phyloP scores from a whole-genome alignment of 768 basidiomycete species.

The Amanita phalloides region DNA sequence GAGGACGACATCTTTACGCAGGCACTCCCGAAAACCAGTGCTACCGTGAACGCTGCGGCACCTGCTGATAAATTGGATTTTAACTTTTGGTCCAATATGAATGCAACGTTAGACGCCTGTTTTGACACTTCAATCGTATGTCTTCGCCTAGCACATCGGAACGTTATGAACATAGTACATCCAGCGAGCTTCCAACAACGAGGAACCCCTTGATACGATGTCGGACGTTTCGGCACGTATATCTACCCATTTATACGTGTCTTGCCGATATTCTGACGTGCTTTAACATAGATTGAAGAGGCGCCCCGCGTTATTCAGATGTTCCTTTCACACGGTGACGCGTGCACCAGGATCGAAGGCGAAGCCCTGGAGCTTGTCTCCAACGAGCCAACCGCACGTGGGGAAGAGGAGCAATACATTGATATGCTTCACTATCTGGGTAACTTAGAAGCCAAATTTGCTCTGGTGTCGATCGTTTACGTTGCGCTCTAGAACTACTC shows the following conservation, averaged over 20 bases:
- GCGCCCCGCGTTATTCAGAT: conserved; percentile 38
- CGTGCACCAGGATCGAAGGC: conserved; percentile 27
- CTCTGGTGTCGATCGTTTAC: background rate
- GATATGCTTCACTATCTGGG: conserved; percentile 33
- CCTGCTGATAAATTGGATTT: conserved; percentile 33
- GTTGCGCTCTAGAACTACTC: conserved; percentile 11
- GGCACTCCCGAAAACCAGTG: background rate
- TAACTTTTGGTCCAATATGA: conserved; percentile 52
- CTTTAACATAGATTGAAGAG: conserved; percentile 23
- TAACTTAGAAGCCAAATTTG: conserved; percentile 10
- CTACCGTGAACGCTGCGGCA: conserved; percentile 22
- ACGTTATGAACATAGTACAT: background rate
- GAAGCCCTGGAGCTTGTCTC: conserved; percentile 34
- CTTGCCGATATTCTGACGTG: background rate
- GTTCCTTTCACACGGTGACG: conserved; percentile 36
- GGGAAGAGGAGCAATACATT: conserved; percentile 30
- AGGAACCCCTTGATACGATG: conserved; percentile 15
- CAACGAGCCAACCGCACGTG: conserved; percentile 13
- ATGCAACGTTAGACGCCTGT: conserved; percentile 40
- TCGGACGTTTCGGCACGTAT: conserved; percentile 14
- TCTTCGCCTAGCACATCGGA: conserved; percentile 15
- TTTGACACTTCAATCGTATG: conserved; percentile 20
- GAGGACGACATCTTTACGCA: background rate
- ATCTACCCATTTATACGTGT: conserved; percentile 8
- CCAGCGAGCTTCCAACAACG: conserved; percentile 9